A percentile compares a stretch with the other conserved stretches of the same genome.
These are phyloP conservation scores for Yamadazyma buinensis DNA, from an alignment of 1,139 yeast genomes.

Conservation along the genomic window DNA sequence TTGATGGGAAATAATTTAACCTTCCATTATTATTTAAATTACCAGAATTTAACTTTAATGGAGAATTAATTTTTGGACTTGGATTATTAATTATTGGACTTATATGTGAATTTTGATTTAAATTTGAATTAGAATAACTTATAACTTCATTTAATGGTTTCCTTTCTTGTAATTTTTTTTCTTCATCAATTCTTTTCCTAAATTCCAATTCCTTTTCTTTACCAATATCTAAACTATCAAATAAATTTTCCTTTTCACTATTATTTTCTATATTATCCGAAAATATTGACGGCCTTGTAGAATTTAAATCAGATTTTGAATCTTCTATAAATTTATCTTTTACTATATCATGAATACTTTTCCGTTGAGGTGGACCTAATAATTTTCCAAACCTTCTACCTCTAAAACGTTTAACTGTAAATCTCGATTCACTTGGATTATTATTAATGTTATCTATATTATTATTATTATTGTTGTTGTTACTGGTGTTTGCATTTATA, in stretches of 20 bases:
- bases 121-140: neutral
- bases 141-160: neutral
- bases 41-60: slow-evolving; percentile 12
- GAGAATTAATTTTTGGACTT: slow-evolving; percentile 5
- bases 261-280: neutral
- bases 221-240: neutral
- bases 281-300: neutral
- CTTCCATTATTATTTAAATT: neutral
- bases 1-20: neutral
- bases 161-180: slow-evolving; percentile 14
- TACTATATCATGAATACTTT: slow-evolving; percentile 14
- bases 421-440: neutral
- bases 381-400: slow-evolving; percentile 34
- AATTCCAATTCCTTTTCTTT: slow-evolving; percentile 23
- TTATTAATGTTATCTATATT: neutral
- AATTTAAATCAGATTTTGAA: neutral
- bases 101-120: neutral
- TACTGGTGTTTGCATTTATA: neutral
- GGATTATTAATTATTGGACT: neutral
- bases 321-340: neutral
- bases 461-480: neutral
- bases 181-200: slow-evolving; percentile 26
- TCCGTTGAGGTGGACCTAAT: slow-evolving; percentile 39
- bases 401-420: slow-evolving; percentile 16
- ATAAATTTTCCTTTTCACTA: neutral